Conservation (phyloP, 129 eudicot genomes). For the Gnaphalium uliginosum region DNA sequence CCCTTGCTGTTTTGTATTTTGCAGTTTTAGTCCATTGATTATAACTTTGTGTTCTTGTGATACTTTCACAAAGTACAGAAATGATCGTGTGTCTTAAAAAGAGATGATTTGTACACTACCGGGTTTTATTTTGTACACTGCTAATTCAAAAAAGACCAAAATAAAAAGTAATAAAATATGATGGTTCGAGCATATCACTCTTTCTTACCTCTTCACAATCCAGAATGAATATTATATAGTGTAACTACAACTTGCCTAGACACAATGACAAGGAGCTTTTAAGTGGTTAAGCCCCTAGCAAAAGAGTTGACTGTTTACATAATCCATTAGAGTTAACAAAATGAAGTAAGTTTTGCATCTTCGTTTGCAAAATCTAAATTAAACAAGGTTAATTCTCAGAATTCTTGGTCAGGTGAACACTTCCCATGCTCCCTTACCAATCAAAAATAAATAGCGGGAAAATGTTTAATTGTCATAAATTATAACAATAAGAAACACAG, state of each 20-base stretch:
- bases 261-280: neutral
- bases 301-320: neutral
- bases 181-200: neutral
- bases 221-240: neutral
- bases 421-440: conserved; percentile 18
- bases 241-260: neutral
- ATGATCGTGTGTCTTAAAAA: no score
- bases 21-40: neutral
- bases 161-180: no score
- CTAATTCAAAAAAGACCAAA: no score
- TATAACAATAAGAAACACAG: conserved; percentile 1
- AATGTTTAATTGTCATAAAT: conserved; percentile 17
- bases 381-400: neutral
- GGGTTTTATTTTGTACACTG: no score
- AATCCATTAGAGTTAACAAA: neutral
- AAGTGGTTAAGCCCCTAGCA: neutral
- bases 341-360: neutral
- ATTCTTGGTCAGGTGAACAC: conserved; percentile 18
- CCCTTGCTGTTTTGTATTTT: neutral
- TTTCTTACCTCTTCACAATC: neutral
- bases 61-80: neutral
- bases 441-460: neutral
- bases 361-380: neutral
- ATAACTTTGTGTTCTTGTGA: neutral
- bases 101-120: neutral